A percentile compares a stretch with the other conserved stretches of the same genome.
phyloP scores from a whole-genome alignment of 306 rosid genomes.

The Lathyrus tuberosus region DNA sequence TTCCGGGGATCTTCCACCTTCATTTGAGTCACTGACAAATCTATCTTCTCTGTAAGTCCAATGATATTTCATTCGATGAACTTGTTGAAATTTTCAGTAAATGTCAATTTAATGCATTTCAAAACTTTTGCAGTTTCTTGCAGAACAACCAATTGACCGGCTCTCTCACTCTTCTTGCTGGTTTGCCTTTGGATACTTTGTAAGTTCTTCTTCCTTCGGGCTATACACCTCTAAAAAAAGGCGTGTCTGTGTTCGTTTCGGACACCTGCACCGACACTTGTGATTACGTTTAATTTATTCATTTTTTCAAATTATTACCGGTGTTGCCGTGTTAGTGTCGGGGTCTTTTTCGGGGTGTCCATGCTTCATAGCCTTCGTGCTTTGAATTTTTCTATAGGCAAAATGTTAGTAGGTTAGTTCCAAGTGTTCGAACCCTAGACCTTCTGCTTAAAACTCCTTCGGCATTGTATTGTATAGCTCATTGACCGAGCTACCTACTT shows the following conservation, averaged over 20 bases:
- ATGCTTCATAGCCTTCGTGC: neutral
- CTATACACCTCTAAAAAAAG: too few species aligned
- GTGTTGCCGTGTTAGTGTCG: too few species aligned
- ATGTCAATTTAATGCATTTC: slow-evolving; percentile 24
- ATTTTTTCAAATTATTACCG: too few species aligned
- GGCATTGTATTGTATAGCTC: too few species aligned
- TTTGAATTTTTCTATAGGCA: too few species aligned
- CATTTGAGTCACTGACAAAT: slow-evolving; percentile 68
- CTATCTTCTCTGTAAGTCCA: slow-evolving; percentile 74
- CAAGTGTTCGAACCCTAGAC: too few species aligned
- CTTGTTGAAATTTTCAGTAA: slow-evolving; percentile 22
- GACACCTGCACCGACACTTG: too few species aligned
- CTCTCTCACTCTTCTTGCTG: slow-evolving; percentile 60
- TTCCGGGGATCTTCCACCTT: slow-evolving; percentile 79
- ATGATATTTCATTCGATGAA: slow-evolving; percentile 37
- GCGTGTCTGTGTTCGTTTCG: too few species aligned
- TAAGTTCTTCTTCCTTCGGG: slow-evolving; percentile 36
- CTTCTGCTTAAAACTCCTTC: too few species aligned
- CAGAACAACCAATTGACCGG: slow-evolving; percentile 88
- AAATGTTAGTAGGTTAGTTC: too few species aligned
- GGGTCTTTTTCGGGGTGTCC: too few species aligned
- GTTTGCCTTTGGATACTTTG: slow-evolving; percentile 76
- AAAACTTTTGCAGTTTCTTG: slow-evolving; percentile 59
- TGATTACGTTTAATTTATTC: too few species aligned
- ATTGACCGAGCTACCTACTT: neutral